Base-by-base conservation (phyloP, 1,139 yeast genomes). In the Kodamaea suecica region DNA sequence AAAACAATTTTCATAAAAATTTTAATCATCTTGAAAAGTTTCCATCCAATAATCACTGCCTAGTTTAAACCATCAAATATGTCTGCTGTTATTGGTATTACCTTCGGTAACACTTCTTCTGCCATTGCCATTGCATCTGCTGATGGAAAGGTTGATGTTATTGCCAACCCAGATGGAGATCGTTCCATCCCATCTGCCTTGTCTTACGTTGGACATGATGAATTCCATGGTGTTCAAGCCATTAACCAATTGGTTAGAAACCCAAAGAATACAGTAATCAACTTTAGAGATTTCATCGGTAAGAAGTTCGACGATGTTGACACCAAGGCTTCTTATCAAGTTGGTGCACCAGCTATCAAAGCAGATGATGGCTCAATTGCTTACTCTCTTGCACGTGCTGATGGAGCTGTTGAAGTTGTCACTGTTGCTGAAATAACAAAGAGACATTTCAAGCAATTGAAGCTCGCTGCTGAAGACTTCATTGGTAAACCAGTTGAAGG, bases 121-220 rank as follows among this genome's bases (percentile, higher is more conserved):
- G 85, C 97, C 45, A 88, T 92, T 61, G 97, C 97, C 30, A 85
- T 84, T 57, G 88, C 90, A 48, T 78, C 83, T 38, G 66, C 72
- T 55, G 97, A 90, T 52, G 95, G 95, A 40, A 86, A 84, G 61
- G 95, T 88, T 42, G 97, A 92, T 57, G 95, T 92, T 47, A 92
- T 92, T 61, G 98, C 98, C 50, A 92, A 92, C 77, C 97, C 95
- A 51, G 98, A 92, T 58, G 99, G 99, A 61, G 98, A 94, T 66
- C 88, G 98, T 70, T 77, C 94, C 43, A 92, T 92, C 57, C 96
- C 97, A 44, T 84, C 97, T 16, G 85, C 85, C 38, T 73, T 92
- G 45, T 82, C 97, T 11, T 92, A 90, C 61, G 88, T 88, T 43
- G 96, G 95, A 44, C 82, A 76, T 37, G 97, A 92, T 60, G 98